phyloP scores from a whole-genome alignment of 31 red algal species.

The Porphyra umbilicalis region DNA sequence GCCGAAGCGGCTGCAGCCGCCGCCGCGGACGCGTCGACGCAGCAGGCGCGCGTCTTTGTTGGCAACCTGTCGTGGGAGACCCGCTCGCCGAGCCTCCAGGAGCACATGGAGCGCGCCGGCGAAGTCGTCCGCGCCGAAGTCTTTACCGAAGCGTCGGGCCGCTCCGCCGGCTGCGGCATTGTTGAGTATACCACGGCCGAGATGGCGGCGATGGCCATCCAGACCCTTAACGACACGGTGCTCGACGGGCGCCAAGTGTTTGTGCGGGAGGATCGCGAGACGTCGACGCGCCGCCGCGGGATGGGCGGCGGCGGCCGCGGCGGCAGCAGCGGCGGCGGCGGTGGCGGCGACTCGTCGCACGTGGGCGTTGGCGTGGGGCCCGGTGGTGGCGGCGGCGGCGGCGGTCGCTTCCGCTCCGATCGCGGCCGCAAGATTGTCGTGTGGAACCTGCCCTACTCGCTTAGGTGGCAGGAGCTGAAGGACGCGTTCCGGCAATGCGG shows the following conservation, averaged over 20 bases:
- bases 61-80: constrained; percentile 93
- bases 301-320: neutral
- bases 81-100: constrained; percentile 93
- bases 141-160: constrained; percentile 87
- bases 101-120: constrained; percentile 96
- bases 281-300: neutral
- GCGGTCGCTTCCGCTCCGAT: constrained; percentile 47
- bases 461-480: constrained; percentile 97
- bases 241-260: constrained; percentile 91
- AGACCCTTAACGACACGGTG: constrained; percentile 78
- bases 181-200: constrained; percentile 95
- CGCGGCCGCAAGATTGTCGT: constrained; percentile 96
- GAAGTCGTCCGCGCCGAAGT: constrained; percentile 90
- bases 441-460: constrained; percentile 90
- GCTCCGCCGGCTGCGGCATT: constrained; percentile 95
- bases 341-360: neutral
- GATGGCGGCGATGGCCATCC: constrained; percentile 82
- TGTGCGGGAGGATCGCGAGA: constrained; percentile 95
- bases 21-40: constrained; percentile 8
- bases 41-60: constrained; percentile 76
- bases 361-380: neutral
- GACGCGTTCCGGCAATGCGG: constrained; percentile 91
- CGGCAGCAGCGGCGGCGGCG: neutral
- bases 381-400: constrained; percentile 20
- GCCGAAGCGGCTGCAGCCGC: neutral